Conservation (phyloP, 2,329 filamentous ascomycete species). For the Exophiala oligosperma region DNA sequence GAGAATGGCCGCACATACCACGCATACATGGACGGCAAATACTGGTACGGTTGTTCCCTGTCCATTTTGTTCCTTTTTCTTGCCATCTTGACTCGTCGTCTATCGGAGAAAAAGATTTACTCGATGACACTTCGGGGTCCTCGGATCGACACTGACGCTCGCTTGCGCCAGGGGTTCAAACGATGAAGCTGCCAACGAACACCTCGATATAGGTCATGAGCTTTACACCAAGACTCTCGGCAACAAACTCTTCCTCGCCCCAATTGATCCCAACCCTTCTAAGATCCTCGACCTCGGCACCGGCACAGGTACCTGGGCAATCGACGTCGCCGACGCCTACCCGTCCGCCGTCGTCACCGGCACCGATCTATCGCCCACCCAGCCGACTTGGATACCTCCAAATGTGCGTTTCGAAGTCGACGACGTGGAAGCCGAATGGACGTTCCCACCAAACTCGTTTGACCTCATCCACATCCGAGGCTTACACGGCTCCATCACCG, state of each 20-base stretch:
- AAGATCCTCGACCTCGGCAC: constrained; percentile 34
- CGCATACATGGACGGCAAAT: constrained; percentile 25
- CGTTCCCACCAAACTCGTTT: constrained; percentile 55
- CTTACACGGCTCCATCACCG: constrained; percentile 56
- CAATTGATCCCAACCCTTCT: constrained; percentile 33
- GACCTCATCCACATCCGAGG: constrained; percentile 63
- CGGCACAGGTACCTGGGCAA: constrained; percentile 20
- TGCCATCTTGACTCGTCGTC: too few relatives aligned
- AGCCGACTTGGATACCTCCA: constrained; percentile 48
- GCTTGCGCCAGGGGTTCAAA: constrained; percentile 32
- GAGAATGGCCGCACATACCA: constrained; percentile 28
- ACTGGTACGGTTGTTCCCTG: constrained; percentile 15
- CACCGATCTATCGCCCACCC: constrained; percentile 32
- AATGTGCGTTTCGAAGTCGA: constrained; percentile 60
- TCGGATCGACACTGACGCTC: background rate
- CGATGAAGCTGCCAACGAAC: constrained; percentile 47
- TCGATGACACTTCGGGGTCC: background rate
- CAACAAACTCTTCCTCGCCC: constrained; percentile 40
- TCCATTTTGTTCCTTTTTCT: background rate
- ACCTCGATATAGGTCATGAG: constrained; percentile 20
- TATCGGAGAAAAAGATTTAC: too few relatives aligned
- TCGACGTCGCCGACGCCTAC: constrained; percentile 36
- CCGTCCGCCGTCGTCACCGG: constrained; percentile 27
- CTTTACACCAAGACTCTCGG: constrained; percentile 35
- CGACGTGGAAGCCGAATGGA: constrained; percentile 59